phyloP scores from a whole-genome alignment of 1,284 basidiomycete genomes.

The Cryptococcus neoformans region DNA sequence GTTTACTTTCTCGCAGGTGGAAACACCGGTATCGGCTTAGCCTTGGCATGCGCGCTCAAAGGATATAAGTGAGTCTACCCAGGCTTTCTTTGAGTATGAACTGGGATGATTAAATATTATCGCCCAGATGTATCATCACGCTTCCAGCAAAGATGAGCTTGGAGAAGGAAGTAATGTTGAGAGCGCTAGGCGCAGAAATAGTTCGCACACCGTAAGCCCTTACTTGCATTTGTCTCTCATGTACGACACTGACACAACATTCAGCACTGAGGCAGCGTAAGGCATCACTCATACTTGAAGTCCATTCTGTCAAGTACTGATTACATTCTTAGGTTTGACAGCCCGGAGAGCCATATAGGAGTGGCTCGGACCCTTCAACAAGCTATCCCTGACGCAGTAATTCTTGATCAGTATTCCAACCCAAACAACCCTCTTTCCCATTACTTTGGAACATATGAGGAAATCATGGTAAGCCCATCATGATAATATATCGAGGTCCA shows the following conservation, averaged over 20 bases:
- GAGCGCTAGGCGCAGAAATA: slow-evolving; percentile 89
- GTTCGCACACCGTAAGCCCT: slow-evolving; percentile 81
- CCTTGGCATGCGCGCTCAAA: slow-evolving; percentile 73
- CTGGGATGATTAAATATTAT: slow-evolving; percentile 60
- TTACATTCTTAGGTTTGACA: slow-evolving; percentile 43
- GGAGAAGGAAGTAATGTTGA: slow-evolving; percentile 90
- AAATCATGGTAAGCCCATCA: slow-evolving; percentile 63
- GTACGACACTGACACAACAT: slow-evolving; percentile 2
- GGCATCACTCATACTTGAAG: background rate
- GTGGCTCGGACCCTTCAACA: slow-evolving; percentile 73
- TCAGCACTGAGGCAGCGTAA: slow-evolving; percentile 43
- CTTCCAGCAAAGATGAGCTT: slow-evolving; percentile 95
- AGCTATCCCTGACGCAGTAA: slow-evolving; percentile 79
- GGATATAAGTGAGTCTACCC: slow-evolving; percentile 38
- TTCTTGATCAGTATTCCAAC: slow-evolving; percentile 81
- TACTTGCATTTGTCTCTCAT: background rate
- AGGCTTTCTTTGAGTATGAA: slow-evolving; percentile 55
- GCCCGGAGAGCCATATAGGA: slow-evolving; percentile 85
- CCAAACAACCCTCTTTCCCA: slow-evolving; percentile 83
- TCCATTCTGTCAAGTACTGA: background rate
- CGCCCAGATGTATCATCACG: slow-evolving; percentile 70
- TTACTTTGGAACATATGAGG: slow-evolving; percentile 79
- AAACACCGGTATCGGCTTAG: slow-evolving; percentile 93
- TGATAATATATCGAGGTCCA: background rate
- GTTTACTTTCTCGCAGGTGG: slow-evolving; percentile 56